Percentiles rank a stretch among this genome's conserved stretches.
phyloP scores from a whole-genome alignment of 2,329 filamentous ascomycete genomes.

The Rutstroemia sp. region DNA sequence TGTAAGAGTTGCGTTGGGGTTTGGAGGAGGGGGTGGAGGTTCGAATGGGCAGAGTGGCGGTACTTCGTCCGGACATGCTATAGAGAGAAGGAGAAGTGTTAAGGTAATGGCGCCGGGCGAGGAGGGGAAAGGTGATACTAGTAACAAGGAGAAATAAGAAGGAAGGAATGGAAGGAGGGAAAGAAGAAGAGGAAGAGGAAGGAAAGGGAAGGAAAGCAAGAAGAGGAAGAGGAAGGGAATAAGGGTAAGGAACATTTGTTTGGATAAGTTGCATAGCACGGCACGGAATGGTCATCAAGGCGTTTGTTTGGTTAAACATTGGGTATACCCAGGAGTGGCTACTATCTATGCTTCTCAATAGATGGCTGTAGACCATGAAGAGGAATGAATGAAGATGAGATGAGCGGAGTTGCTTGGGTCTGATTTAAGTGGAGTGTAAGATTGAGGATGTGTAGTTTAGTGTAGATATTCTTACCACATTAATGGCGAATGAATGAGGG shows the following conservation, averaged over 20 bases:
- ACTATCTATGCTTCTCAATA: too few species aligned
- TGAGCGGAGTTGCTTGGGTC: too few species aligned
- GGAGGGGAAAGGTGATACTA: conserved; percentile 4
- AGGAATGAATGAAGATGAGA: too few species aligned
- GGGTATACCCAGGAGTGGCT: not conserved
- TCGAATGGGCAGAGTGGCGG: conserved; percentile 12
- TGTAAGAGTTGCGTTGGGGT: conserved; percentile 44
- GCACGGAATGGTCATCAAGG: not conserved
- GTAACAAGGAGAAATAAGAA: not conserved
- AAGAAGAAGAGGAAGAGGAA: too few species aligned
- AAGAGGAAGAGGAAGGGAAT: too few species aligned
- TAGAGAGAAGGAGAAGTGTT: conserved; percentile 56
- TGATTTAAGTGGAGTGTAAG: too few species aligned
- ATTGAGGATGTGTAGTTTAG: too few species aligned
- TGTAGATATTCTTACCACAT: too few species aligned
- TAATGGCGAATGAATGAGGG: too few species aligned
- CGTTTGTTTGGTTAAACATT: not conserved
- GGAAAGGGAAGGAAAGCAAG: too few species aligned
- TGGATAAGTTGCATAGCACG: not conserved
- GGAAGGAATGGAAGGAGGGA: too few species aligned
- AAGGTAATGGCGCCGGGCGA: conserved; percentile 43
- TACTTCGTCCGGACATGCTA: conserved; percentile 30
- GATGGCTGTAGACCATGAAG: too few species aligned
- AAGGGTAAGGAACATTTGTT: not conserved
- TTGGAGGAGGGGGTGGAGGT: conserved; percentile 6